A percentile compares a stretch with the other conserved stretches of the same genome.
These are phyloP conservation scores for Coemansia sp. DNA, from an alignment of 192 early-diverging fungal genomes.

Conservation along the genomic window DNA sequence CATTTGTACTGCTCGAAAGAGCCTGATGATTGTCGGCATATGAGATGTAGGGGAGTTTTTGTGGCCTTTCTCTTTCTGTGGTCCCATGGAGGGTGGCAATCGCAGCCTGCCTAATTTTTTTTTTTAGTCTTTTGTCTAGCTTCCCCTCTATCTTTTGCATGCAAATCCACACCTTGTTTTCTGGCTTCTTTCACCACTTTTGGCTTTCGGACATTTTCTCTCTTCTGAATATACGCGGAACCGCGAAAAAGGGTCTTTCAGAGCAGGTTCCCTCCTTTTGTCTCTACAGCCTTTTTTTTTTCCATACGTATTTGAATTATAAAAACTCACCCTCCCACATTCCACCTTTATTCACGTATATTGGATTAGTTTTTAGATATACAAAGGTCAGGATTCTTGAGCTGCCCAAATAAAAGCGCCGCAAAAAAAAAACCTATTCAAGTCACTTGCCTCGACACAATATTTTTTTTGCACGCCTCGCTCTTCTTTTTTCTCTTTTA, in stretches of 20 bases:
- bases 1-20: too few relatives aligned
- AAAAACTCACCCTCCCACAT: too few relatives aligned
- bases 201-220: conserved; percentile 1
- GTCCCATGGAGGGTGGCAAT: conserved; percentile 1
- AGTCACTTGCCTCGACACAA: neutral
- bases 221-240: neutral
- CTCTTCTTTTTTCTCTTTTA: conserved; percentile 2
- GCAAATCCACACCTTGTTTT: neutral
- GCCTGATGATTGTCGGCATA: too few relatives aligned
- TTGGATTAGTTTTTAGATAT: too few relatives aligned
- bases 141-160: neutral
- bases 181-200: neutral
- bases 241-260: neutral
- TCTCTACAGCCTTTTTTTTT: neutral
- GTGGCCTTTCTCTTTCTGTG: too few relatives aligned
- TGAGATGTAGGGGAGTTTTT: too few relatives aligned
- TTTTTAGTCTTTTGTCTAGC: conserved; percentile 7
- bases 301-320: neutral
- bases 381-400: too few relatives aligned
- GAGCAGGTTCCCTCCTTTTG: neutral
- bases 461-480: conserved; percentile 1
- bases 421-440: too few relatives aligned
- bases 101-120: conserved; percentile 6
- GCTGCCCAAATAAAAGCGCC: too few relatives aligned
- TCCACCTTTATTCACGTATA: too few relatives aligned